Evolutionary conservation across 2,329 filamentous ascomycete species (phyloP).

Genomic region (Dothideomycetidae sp.): DNA sequence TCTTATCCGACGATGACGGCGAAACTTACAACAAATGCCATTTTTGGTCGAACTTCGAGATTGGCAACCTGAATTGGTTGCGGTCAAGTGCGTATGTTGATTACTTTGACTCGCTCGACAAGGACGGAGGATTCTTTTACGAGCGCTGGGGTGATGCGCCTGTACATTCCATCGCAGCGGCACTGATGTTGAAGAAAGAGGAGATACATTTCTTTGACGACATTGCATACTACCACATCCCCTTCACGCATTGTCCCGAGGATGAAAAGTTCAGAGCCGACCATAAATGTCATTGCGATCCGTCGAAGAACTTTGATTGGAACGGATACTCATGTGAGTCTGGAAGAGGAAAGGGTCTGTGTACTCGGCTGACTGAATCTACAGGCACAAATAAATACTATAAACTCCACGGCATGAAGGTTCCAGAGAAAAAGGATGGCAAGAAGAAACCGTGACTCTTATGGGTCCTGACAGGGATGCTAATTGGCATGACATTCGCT

Average conservation of each 20-base stretch:
- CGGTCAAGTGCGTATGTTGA: conserved; percentile 78
- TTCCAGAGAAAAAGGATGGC: conserved; percentile 61
- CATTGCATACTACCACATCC: conserved; percentile 95
- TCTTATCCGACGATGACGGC: conserved; percentile 82
- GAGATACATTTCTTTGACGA: conserved; percentile 98
- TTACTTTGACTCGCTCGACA: conserved; percentile 78
- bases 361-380: conserved; percentile 1
- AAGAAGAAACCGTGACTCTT: conserved; percentile 37
- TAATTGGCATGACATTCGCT: conserved; percentile 3
- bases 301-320: conserved; percentile 98
- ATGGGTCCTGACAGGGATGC: conserved; percentile 1
- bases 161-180: conserved; percentile 92
- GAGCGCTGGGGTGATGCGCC: conserved; percentile 97
- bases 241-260: conserved; percentile 94
- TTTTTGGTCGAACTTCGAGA: conserved; percentile 99
- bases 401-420: conserved; percentile 64
- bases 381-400: conserved; percentile 74
- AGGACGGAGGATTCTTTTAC: conserved; percentile 95
- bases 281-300: conserved; percentile 87
- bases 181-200: conserved; percentile 74
- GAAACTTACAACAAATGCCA: conserved; percentile 95
- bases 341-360: not conserved
- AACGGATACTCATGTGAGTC: conserved; percentile 89
- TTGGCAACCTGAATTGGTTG: conserved; percentile 87
- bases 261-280: conserved; percentile 71